Evolutionary conservation across 2,329 filamentous ascomycete species (phyloP).

Genomic region (Fusarium illudens): DNA sequence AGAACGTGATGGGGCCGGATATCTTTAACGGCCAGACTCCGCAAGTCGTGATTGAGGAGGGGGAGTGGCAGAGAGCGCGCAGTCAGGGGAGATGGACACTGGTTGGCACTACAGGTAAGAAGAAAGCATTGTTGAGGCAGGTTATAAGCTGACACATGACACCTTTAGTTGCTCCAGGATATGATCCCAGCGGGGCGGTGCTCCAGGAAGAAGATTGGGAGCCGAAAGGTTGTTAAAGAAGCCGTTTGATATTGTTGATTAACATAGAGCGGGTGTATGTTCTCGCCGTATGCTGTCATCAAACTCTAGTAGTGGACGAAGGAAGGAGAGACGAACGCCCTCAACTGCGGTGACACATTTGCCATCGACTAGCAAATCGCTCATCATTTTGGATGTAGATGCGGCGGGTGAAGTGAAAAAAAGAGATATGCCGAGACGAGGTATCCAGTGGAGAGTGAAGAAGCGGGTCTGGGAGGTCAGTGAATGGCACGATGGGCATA

Average conservation of each 20-base stretch:
- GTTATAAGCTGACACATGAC: not conserved
- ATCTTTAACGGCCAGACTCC: slow-evolving; percentile 15
- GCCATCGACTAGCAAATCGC: too few relatives aligned
- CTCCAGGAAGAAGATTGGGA: slow-evolving; percentile 23
- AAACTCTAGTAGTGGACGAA: too few relatives aligned
- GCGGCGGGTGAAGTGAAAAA: too few relatives aligned
- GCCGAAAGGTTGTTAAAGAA: slow-evolving; percentile 7
- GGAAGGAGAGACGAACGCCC: too few relatives aligned
- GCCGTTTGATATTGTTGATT: not conserved
- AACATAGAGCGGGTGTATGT: not conserved
- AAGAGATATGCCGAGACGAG: too few relatives aligned
- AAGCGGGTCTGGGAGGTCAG: too few relatives aligned
- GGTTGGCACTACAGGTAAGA: slow-evolving; percentile 26
- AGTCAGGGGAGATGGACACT: slow-evolving; percentile 26
- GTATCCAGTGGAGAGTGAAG: too few relatives aligned
- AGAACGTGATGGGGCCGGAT: slow-evolving; percentile 12
- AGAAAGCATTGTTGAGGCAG: fast-evolving
- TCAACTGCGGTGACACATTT: too few relatives aligned
- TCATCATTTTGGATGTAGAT: too few relatives aligned
- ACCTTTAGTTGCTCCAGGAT: slow-evolving; percentile 22
- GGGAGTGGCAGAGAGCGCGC: slow-evolving; percentile 16
- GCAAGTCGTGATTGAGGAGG: slow-evolving; percentile 7
- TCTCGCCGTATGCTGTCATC: not conserved
- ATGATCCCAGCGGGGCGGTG: slow-evolving; percentile 8
- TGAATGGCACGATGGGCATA: too few relatives aligned